Base-by-base conservation (phyloP, 768 basidiomycete species). In the Termitomyces eurrhizus region DNA sequence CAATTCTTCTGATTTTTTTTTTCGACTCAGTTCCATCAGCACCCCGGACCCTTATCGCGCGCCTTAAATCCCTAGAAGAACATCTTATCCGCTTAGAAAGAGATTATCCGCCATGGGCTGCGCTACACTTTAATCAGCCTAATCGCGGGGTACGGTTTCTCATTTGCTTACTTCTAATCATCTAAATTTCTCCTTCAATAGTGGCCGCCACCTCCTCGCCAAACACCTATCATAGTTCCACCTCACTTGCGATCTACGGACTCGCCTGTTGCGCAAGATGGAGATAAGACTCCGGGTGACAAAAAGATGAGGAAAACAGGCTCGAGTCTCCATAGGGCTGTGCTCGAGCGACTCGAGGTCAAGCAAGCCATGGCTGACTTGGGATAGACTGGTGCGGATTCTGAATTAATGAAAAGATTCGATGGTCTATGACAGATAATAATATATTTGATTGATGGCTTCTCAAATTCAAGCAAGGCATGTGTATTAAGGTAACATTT, bases 141-240 rank as follows among this genome's bases (percentile, higher is more conserved):
- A 81, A 85, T 66, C 84, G 92, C 59, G 89, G 86, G 32, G 92
- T 93, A 74, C 52, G 89, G 4, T 80, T 50, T 13, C 56, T 57
- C 35, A 55, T 57, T 36, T 29, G n/a, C n/a, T 29, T 48, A 33
- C 56, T 50, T 39, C 24, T 33, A 56, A 11, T 44, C 12, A 57
- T 29, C 21, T 42, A 52, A 41, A 52, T 37, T 0, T 24, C 29
- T 42, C 7, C 33, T 35, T 37, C 51, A 26, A 24, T 63, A 93
- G 91, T 93, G 92, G 92, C 91, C 92, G 1, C 87, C 90, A 7
- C 90, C 91, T 4, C 91, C 90, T 3, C 87, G 87, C 1, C 77
- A 84, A 41, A 92, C 86, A 4, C 90, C 92, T 3, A 80, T 92
- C 57, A 89, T 93, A 49, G 87, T 93, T 32, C 89, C 90, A 3